Evolutionary conservation across 306 rosid species (phyloP), one percentile per base, ranked within the genome.

Genomic region (Parietaria judaica): DNA sequence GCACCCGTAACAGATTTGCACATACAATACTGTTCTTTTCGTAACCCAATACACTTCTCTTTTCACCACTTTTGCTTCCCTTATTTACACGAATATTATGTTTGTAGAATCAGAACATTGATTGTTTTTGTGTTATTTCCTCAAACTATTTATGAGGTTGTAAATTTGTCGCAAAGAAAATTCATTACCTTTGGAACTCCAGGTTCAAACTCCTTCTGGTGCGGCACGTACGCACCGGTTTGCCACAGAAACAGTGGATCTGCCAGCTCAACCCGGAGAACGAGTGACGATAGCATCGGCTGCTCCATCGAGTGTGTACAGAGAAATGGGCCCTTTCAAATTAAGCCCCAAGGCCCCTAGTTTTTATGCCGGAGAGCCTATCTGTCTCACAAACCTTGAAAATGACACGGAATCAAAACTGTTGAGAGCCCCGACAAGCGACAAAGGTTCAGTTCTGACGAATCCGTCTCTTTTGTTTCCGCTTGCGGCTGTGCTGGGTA

Each of bases 121-220:
- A 23, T 23, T 23, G 31, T 23, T 23, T 23, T 23, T 23, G 31
- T 23, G 31, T 23, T 23, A 23, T 23, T 23, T 23, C 31, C 31
- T 23, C 31, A 23, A n/a, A 23, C 31, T 23, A 23, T 23, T 23
- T 23, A 23, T 23, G 31, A 23, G 31, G 31, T 23, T 23, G 31
- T 23, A 23, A 23, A 23, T 23, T 23, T 23, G 1, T 23, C 31
- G 1, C 31, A 23, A 23, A n/a, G n/a, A n/a, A n/a, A 23, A 23
- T 23, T 43, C 6, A 14, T 39, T 16, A 34, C 10, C 59, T 61
- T 72, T 66, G 51, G 58, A 47, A 64, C 54, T 72, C 48, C 68
- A 92, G 98, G 88, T 92, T 64, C 79, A 80, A 78, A 86, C 90
- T 56, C 98, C 98, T 72, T 82, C 96, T 63, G 98, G 96, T 36